Base-by-base conservation (phyloP, 202 grass and related monocot species). In the Musa balbisiana region DNA sequence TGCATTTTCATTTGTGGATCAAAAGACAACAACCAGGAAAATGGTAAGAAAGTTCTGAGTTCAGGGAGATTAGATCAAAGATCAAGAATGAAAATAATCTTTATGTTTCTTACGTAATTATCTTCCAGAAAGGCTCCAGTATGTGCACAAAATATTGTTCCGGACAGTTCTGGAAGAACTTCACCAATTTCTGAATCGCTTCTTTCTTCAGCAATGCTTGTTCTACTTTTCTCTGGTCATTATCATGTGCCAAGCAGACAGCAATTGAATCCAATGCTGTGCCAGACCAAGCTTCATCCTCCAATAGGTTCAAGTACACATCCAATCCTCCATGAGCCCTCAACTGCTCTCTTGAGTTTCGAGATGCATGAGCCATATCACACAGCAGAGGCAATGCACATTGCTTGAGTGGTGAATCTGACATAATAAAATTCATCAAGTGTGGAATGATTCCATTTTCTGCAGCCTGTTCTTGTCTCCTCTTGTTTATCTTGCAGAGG, bases 401-500 rank as follows among this genome's bases (percentile, higher is more conserved):
- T 69, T 91, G 91, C 80, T 90, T 92, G 51, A 98, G 82, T 9
- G 91, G 95, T 71, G 95, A 98, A 78, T 90, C 95, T 29, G 95
- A 94, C 84, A 87, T 98, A 73, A 98, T 92, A 81, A 98, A 98
- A 77, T 78, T 92, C 95, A 98, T 98, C 64, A 98, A 88, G 83
- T 98, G 95, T 69, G 95, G 95, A 66, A 98, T 98, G 73, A 99
- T 99, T 62, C 95, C 95, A 67, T 99, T 94, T 89, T 99, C 95
- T 73, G 95, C 95, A 66, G 95, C 95, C 62, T 99, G 95, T 79
- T 99, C 95, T 82, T 99, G 95, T 74, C 95, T 82, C 77, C 91
- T 92, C 82, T 99, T 99, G 83, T 94, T 99, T 78, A 99, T 99
- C 77, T 94, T 99, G 79, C 95, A 99, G 68, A 98, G 89, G 77